phyloP scores from a whole-genome alignment of 2,329 filamentous ascomycete genomes.

The Aspergillus arachidicola region DNA sequence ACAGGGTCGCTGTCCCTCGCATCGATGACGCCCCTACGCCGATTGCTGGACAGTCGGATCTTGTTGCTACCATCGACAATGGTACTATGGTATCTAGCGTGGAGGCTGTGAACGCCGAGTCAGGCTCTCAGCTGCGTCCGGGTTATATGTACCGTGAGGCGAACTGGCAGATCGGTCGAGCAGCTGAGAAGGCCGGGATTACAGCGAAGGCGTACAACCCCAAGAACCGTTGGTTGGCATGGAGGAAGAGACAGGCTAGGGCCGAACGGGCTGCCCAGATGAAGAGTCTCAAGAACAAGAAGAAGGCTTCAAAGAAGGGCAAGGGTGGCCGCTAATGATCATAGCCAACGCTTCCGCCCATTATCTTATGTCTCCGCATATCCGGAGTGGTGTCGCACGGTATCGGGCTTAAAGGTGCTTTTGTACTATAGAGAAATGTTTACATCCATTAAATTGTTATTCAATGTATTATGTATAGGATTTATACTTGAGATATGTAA shows the following conservation, averaged over 20 bases:
- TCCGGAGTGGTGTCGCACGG: slow-evolving; percentile 15
- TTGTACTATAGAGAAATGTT: slow-evolving; percentile 38
- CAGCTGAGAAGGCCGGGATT: slow-evolving; percentile 62
- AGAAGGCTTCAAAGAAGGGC: slow-evolving; percentile 42
- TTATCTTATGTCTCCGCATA: slow-evolving; percentile 18
- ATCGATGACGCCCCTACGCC: slow-evolving; percentile 18
- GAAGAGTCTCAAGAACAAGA: slow-evolving; percentile 55
- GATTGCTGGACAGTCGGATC: slow-evolving; percentile 26
- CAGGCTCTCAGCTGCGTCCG: slow-evolving; percentile 47
- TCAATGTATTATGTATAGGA: slow-evolving; percentile 8
- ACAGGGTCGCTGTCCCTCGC: slow-evolving; percentile 63
- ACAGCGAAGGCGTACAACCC: slow-evolving; percentile 59
- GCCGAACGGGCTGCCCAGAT: slow-evolving; percentile 55
- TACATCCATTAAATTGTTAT: slow-evolving; percentile 9
- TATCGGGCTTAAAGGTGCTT: slow-evolving; percentile 24
- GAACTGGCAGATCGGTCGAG: slow-evolving; percentile 69
- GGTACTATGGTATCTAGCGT: slow-evolving; percentile 28
- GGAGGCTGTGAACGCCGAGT: slow-evolving; percentile 27
- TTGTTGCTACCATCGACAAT: slow-evolving; percentile 27
- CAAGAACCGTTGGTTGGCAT: slow-evolving; percentile 65
- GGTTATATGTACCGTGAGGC: slow-evolving; percentile 67
- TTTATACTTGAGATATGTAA: neutral
- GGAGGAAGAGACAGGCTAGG: slow-evolving; percentile 61
- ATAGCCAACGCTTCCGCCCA: slow-evolving; percentile 11
- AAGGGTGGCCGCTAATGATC: slow-evolving; percentile 32